Percentiles rank a stretch among this genome's conserved stretches.
Conservation (phyloP, 208 protist species). For the Trypanosoma avium region DNA sequence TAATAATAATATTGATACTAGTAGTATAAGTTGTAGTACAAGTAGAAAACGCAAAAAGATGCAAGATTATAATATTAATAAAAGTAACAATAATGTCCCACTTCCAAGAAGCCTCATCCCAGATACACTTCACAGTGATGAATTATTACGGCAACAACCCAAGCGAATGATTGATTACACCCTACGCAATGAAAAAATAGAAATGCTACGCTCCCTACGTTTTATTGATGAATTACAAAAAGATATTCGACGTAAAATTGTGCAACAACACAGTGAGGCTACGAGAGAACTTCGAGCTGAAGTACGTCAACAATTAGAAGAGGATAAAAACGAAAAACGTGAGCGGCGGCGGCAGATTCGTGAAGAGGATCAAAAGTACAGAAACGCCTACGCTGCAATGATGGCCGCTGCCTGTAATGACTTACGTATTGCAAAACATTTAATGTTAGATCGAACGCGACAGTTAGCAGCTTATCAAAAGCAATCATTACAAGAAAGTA, state of each 20-base stretch:
- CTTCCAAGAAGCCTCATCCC: constrained; percentile 11
- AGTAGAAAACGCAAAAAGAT: no score
- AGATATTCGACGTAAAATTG: constrained; percentile 65
- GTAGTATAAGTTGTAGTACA: no score
- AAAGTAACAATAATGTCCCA: no score
- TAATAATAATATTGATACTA: neutral
- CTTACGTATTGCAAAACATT: constrained; percentile 45
- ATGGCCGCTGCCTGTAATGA: constrained; percentile 74
- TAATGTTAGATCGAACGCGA: constrained; percentile 72
- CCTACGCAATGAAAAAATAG: constrained; percentile 77
- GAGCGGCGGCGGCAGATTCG: constrained; percentile 60
- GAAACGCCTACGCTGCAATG: constrained; percentile 62
- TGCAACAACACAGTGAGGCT: constrained; percentile 52
- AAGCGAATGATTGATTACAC: constrained; percentile 51
- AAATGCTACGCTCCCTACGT: constrained; percentile 64
- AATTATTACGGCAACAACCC: constrained; percentile 46
- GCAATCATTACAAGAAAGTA: constrained; percentile 64
- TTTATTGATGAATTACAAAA: constrained; percentile 73
- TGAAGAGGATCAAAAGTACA: constrained; percentile 81
- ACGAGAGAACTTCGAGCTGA: constrained; percentile 47
- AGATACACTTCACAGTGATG: constrained; percentile 8
- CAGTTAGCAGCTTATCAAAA: constrained; percentile 70
- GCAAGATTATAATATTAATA: no score
- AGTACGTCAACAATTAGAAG: constrained; percentile 34
- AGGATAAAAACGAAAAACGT: constrained; percentile 33